Evolutionary conservation across 345 rosid species (phyloP).

Genomic region (Populus nigra): DNA sequence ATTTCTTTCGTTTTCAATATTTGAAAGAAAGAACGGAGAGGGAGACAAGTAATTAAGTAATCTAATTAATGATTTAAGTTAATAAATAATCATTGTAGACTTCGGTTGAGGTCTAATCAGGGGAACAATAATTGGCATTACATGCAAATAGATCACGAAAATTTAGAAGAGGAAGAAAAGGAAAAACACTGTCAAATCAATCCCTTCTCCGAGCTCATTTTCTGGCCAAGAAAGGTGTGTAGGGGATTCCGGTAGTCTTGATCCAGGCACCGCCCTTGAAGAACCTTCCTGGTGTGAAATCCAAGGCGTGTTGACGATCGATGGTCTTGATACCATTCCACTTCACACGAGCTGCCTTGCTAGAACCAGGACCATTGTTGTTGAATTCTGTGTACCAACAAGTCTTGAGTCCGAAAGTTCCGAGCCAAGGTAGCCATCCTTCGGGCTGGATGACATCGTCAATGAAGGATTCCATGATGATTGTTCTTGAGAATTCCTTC

Average conservation of each 20-base stretch:
- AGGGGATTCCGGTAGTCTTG: conserved; percentile 46
- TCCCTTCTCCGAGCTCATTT: not conserved
- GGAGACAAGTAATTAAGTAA: not conserved
- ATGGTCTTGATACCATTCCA: conserved; percentile 66
- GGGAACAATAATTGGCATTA: not conserved
- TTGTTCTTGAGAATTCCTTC: conserved; percentile 54
- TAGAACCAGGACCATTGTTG: conserved; percentile 70
- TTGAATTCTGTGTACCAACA: conserved; percentile 54
- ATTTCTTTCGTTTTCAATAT: not conserved
- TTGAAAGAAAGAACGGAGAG: not conserved
- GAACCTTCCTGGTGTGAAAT: conserved; percentile 42
- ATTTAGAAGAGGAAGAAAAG: not conserved
- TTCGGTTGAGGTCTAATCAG: not conserved
- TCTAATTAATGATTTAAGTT: not conserved
- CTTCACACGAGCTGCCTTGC: conserved; percentile 35
- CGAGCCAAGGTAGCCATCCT: conserved; percentile 72
- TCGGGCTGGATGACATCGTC: conserved; percentile 49
- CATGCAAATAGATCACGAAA: not conserved
- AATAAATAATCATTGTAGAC: not conserved
- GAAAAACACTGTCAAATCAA: not conserved
- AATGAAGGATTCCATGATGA: conserved; percentile 63
- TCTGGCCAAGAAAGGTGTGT: conserved; percentile 16
- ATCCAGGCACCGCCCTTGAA: conserved; percentile 55
- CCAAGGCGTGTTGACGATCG: conserved; percentile 20
- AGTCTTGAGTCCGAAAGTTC: conserved; percentile 43